phyloP scores from a whole-genome alignment of 495 filamentous ascomycete genomes.

The Aspergillus steynii region DNA sequence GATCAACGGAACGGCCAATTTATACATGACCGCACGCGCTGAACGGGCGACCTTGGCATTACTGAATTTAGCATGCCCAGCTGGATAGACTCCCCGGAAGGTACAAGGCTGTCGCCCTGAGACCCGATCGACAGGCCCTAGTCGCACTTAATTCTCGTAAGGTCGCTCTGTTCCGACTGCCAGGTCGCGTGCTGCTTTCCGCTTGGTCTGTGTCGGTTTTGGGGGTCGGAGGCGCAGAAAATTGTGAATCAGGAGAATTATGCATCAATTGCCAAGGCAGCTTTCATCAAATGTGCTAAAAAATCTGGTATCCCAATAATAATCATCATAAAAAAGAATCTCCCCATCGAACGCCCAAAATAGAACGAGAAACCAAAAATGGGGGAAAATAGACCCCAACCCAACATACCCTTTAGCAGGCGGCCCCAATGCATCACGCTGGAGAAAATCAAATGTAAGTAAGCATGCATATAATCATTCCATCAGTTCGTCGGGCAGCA shows the following conservation, averaged over 20 bases:
- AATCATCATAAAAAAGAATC: background rate
- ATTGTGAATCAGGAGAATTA: background rate
- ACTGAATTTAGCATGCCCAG: conserved; percentile 1
- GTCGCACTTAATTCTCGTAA: background rate
- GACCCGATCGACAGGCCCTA: background rate
- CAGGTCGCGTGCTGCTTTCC: background rate
- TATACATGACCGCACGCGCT: background rate
- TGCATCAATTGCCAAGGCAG: background rate
- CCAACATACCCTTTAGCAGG: background rate
- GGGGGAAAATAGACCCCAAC: conserved; percentile 2
- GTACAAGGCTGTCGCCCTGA: background rate
- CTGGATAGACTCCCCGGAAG: background rate
- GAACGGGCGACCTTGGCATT: conserved; percentile 1
- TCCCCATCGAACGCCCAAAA: background rate
- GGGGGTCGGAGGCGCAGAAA: background rate
- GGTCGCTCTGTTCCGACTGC: background rate
- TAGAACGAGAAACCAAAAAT: background rate
- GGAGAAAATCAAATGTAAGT: conserved; percentile 6
- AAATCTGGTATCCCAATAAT: background rate
- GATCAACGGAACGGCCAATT: conserved; percentile 8
- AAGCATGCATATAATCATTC: conserved; percentile 27
- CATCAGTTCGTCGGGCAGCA: conserved; percentile 38
- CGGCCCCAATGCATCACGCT: conserved; percentile 11
- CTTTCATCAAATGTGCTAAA: background rate
- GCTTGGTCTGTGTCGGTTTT: background rate